Evolutionary conservation across 805 yeast species (phyloP).

Genomic region (Hyphopichia homilentoma): DNA sequence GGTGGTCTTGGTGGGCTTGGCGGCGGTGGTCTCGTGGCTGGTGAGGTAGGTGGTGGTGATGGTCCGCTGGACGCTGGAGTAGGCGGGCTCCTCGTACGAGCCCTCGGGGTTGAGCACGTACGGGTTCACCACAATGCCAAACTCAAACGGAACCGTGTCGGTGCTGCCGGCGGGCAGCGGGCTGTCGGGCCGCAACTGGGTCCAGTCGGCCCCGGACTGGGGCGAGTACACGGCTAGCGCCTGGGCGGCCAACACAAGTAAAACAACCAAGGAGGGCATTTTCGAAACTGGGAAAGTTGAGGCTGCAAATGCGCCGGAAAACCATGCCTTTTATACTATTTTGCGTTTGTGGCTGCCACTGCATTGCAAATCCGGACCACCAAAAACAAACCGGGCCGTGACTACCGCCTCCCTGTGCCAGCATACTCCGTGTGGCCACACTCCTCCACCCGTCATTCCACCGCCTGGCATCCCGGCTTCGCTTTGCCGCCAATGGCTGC

Average conservation of each 20-base stretch:
- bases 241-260: background rate
- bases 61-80: conserved; percentile 8
- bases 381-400: too few relatives aligned
- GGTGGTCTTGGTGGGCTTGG: conserved; percentile 18
- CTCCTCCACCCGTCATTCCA: too few relatives aligned
- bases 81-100: conserved; percentile 15
- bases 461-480: too few relatives aligned
- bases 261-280: background rate
- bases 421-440: too few relatives aligned
- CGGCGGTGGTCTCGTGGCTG: conserved; percentile 13
- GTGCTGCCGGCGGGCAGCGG: conserved; percentile 13
- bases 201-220: conserved; percentile 31
- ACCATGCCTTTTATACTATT: too few relatives aligned
- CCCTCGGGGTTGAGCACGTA: conserved; percentile 16
- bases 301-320: too few relatives aligned
- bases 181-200: conserved; percentile 22
- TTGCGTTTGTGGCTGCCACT: too few relatives aligned
- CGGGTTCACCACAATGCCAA: conserved; percentile 34
- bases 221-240: conserved; percentile 20
- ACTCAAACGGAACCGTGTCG: conserved; percentile 26
- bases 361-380: too few relatives aligned
- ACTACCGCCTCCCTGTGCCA: too few relatives aligned
- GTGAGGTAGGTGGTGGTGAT: conserved; percentile 12
- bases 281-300: background rate
- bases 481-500: too few relatives aligned